Evolutionary conservation across 176 grass and related monocot species (phyloP), one percentile per base, ranked within the genome.

Genomic region (Miscanthus lutarioriparius): DNA sequence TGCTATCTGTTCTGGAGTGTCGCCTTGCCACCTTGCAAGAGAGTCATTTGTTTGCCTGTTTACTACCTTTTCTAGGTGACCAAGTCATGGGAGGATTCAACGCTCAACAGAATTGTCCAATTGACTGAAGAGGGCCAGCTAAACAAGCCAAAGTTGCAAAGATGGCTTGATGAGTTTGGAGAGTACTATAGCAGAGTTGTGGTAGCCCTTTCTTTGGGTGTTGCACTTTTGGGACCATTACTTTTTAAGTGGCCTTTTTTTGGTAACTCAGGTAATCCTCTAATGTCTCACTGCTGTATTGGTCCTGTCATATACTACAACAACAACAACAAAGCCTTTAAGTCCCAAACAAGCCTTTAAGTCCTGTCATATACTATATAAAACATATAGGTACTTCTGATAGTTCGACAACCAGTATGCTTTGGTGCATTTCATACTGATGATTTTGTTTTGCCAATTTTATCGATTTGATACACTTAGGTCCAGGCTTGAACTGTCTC

Each of bases 161-260:
- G 96, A 81, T 98, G 96, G 96, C 81, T 98, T 80, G 96, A 98
- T 83, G 93, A 98, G 70, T 98, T 98, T 89, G 96, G 96, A 66
- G 96, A 98, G 79, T 59, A 92, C 48, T 98, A 98, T 80, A 90
- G 96, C 88, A 91, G 69, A 83, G 92, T 93, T 88, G 96, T 98
- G 13, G 96, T 98, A 63, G 93, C 83, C 26, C 13, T 98, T 80
- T 98, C 96, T 83, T 93, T 98, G 77, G 86, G 49, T 39, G 80
- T 98, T 73, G 96, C 96, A 71, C 77, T 95, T 47, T 41, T 95
- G 79, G 96, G 96, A 70, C 96, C 96, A 28, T 93, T 95, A 33
- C 67, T 98, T 66, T 98, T 98, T 83, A 98, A 98, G 48, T 98
- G 96, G 91, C 93, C 96, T 22, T 95, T 98, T 80, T 88, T 98